Base-by-base conservation (phyloP, 768 basidiomycete species). In the Phanerodontia chrysosporium region DNA sequence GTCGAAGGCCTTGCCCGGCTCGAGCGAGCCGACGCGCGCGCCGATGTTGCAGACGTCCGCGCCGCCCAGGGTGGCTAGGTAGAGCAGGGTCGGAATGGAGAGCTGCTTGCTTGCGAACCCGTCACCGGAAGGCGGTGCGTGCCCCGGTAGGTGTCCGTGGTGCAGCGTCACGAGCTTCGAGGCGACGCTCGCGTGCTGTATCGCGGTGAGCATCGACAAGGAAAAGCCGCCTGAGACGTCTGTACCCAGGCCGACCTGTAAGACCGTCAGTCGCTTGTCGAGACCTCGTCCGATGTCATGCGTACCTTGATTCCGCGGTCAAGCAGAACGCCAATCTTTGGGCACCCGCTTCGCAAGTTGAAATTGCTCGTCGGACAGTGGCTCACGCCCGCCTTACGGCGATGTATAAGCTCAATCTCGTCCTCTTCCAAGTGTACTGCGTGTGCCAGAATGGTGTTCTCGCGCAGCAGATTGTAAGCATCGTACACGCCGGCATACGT, bases 341-440 rank as follows among this genome's bases (percentile, higher is more conserved):
- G 89, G 28, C 92, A 78, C 1, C 96, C 96, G 62, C 92, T 95
- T 35, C 85, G 81, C 51, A 98, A 69, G 74, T 96, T 90, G 71
- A 96, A 90, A 71, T 98, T 98, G 67, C 92, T 95, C 27, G 89
- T 89, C 21, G 96, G 95, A 69, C 96, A 98, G 73, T 98, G 96
- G 64, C 90, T 89, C 51, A 98, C 78, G 10, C 95, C 95, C 1
- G 89, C 85, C 8, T 78, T 75, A 52, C 78, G 77, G 63, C 76
- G 60, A 63, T 83, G 82, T 63, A 98, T 83, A 24, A 96, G 74
- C 36, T 81, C 76, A 59, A 94, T 75, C 73, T 98, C 96, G 3
- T 78, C 76, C 18, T 85, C 80, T 24, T 81, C 81, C 29, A 98
- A 76, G 72, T 91, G 88, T 16, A 95, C 84, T 13, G 84, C 95